phyloP scores from a whole-genome alignment of 208 protist genomes.

The Leishmania braziliensis region DNA sequence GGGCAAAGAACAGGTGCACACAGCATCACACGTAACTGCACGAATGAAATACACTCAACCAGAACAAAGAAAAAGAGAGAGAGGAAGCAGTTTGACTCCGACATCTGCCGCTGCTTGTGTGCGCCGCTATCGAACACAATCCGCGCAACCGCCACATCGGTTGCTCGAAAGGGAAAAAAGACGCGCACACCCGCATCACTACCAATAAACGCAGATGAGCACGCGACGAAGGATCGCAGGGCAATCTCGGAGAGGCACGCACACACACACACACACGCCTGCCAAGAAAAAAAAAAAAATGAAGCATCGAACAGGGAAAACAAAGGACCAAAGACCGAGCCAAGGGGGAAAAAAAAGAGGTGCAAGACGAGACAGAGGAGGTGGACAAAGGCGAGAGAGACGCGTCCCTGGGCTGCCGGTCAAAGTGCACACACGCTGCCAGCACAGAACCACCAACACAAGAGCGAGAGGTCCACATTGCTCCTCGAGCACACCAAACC shows the following conservation, averaged over 20 bases:
- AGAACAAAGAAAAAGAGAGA: background rate
- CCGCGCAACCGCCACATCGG: constrained; percentile 2
- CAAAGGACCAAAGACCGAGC: background rate
- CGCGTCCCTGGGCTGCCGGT: background rate
- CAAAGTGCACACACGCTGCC: background rate
- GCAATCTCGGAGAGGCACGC: background rate
- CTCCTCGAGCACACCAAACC: background rate
- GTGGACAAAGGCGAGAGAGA: background rate
- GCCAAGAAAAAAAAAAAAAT: background rate
- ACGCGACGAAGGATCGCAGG: background rate
- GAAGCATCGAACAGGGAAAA: background rate
- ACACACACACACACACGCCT: background rate
- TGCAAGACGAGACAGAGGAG: background rate
- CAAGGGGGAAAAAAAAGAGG: background rate
- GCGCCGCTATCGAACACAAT: background rate
- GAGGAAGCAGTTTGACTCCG: background rate
- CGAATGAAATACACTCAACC: background rate
- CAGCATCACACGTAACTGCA: background rate
- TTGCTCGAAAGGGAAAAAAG: background rate
- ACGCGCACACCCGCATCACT: background rate
- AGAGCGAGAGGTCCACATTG: background rate
- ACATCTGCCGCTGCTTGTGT: background rate
- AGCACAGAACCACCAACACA: background rate
- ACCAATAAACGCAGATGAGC: constrained; percentile 1
- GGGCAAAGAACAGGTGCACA: background rate